Evolutionary conservation across 768 basidiomycete species (phyloP).

Genomic region (Hypsizygus marmoreus): DNA sequence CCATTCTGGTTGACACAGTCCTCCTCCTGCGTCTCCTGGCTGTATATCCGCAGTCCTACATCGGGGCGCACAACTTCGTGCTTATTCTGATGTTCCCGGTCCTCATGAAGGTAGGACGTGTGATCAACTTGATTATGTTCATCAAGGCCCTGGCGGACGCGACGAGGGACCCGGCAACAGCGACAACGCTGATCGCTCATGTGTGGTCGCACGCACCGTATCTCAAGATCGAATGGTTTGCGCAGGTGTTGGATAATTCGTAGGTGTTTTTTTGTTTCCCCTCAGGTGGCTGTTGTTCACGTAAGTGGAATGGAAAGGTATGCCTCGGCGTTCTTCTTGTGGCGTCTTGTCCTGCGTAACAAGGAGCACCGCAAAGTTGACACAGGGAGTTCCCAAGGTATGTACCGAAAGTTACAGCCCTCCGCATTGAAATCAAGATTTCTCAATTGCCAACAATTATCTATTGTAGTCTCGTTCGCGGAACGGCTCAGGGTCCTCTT

Average conservation of each 20-base stretch:
- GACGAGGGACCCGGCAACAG: not conserved
- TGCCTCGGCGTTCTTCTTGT: conserved; percentile 28
- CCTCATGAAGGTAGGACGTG: conserved; percentile 31
- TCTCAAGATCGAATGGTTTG: conserved; percentile 30
- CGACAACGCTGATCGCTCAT: not conserved
- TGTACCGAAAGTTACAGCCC: too few species aligned
- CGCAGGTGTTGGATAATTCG: conserved; percentile 36
- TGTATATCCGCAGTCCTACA: conserved; percentile 30
- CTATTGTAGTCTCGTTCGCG: conserved; percentile 18
- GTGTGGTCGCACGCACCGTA: conserved; percentile 16
- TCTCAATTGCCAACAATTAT: too few species aligned
- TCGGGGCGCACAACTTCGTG: conserved; percentile 13
- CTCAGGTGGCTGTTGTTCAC: not conserved
- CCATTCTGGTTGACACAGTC: conserved; percentile 38
- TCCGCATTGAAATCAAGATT: too few species aligned
- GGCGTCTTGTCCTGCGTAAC: too few species aligned
- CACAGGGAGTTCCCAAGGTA: too few species aligned
- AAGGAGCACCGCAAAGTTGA: too few species aligned
- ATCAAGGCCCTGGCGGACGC: not conserved
- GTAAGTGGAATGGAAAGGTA: conserved; percentile 21
- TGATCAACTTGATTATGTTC: conserved; percentile 22
- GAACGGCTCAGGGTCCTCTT: conserved; percentile 32
- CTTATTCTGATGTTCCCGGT: conserved; percentile 28
- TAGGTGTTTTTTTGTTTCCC: conserved; percentile 16
- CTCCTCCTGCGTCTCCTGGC: conserved; percentile 37